Conservation (phyloP, 768 basidiomycete species). For the Lactarius vividus region DNA sequence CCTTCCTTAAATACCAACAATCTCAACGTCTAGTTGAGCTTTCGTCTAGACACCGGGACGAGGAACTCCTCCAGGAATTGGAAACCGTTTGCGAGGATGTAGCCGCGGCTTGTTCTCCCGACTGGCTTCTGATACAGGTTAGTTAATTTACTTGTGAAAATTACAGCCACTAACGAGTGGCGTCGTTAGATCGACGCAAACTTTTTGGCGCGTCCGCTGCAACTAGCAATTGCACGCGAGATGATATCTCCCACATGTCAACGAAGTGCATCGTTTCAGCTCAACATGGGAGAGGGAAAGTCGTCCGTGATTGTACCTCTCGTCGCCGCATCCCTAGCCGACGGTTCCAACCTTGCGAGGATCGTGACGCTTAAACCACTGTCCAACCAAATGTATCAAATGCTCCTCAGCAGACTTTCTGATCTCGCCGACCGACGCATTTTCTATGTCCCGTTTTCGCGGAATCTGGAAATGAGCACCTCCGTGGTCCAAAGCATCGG, state of each 20-base stretch:
- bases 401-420: constrained; percentile 42
- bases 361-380: constrained; percentile 50
- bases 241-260: constrained; percentile 44
- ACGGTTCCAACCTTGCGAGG: constrained; percentile 44
- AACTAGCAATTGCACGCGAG: constrained; percentile 41
- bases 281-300: constrained; percentile 64
- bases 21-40: constrained; percentile 14
- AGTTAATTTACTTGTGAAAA: background rate
- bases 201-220: constrained; percentile 44
- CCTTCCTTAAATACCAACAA: constrained; percentile 9
- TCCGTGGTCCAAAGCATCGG: constrained; percentile 31
- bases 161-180: background rate
- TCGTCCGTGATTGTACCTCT: constrained; percentile 52
- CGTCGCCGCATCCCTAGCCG: constrained; percentile 39
- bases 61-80: constrained; percentile 13
- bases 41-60: background rate
- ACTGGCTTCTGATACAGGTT: constrained; percentile 22
- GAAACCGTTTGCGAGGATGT: background rate
- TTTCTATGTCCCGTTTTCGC: constrained; percentile 50
- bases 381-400: constrained; percentile 45
- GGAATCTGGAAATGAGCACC: constrained; percentile 33
- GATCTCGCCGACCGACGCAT: constrained; percentile 45
- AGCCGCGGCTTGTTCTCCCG: background rate
- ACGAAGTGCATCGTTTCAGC: constrained; percentile 43
- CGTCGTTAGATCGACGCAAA: constrained; percentile 43